Percentiles rank a stretch among this genome's conserved stretches.
Evolutionary conservation across 805 yeast species (phyloP).

Genomic region (Wickerhamiella allomyrinae): DNA sequence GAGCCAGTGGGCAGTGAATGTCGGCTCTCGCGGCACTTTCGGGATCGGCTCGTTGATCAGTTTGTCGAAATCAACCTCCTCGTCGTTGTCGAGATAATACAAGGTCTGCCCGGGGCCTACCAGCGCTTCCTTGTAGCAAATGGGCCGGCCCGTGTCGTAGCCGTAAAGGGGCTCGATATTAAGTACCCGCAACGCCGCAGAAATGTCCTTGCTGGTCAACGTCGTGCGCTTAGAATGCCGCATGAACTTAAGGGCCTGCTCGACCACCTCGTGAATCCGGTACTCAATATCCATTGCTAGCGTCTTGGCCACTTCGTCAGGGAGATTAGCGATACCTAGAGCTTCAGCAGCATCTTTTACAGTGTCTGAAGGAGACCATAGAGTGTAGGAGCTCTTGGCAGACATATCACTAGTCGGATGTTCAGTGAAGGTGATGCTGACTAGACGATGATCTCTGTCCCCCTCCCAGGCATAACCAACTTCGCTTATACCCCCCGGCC

Average conservation of each 20-base stretch:
- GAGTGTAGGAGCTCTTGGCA: constrained; percentile 52
- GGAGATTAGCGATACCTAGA: constrained; percentile 56
- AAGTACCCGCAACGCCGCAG: constrained; percentile 65
- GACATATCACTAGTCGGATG: constrained; percentile 13
- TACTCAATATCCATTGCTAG: constrained; percentile 99
- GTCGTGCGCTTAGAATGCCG: constrained; percentile 80
- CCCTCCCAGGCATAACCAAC: too few species aligned
- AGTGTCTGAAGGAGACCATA: constrained; percentile 97
- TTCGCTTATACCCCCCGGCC: too few species aligned
- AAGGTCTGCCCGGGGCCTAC: constrained; percentile 87
- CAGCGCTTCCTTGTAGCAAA: constrained; percentile 73
- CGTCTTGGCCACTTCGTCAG: constrained; percentile 87
- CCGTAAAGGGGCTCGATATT: constrained; percentile 69
- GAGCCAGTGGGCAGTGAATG: constrained; percentile 86
- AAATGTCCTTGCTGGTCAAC: constrained; percentile 66
- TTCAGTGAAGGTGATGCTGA: too few species aligned
- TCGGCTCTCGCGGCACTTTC: constrained; percentile 80
- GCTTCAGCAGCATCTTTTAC: constrained; percentile 93
- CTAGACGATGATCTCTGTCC: too few species aligned
- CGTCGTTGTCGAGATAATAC: constrained; percentile 79
- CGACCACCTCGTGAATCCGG: constrained; percentile 85
- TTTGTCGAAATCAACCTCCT: constrained; percentile 85
- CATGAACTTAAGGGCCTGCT: constrained; percentile 92
- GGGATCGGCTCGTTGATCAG: constrained; percentile 89
- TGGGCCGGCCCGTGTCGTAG: constrained; percentile 37